These are phyloP conservation scores for Diplodia scrobiculata DNA, from an alignment of 2,329 filamentous ascomycete genomes.

Conservation along the genomic window DNA sequence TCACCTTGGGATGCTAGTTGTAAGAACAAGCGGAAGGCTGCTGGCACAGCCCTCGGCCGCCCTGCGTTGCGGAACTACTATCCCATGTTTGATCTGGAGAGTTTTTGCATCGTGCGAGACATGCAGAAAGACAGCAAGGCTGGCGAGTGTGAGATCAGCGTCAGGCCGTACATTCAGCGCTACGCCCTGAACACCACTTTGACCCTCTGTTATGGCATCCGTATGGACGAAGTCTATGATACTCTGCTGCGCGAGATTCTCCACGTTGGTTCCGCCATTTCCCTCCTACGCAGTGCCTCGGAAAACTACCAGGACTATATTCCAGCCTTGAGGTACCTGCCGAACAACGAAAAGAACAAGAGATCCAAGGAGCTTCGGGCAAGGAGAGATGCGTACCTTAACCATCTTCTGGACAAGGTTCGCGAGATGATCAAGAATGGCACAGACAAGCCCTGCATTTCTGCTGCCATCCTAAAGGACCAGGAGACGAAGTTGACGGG, in stretches of 20 bases:
- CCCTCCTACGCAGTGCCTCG: slow-evolving; percentile 53
- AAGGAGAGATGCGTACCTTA: slow-evolving; percentile 54
- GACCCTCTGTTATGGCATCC: slow-evolving; percentile 58
- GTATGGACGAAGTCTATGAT: slow-evolving; percentile 59
- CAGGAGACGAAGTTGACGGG: slow-evolving; percentile 56
- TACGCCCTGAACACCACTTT: slow-evolving; percentile 59
- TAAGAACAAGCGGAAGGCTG: slow-evolving; percentile 57
- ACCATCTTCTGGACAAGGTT: slow-evolving; percentile 55
- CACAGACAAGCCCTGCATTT: slow-evolving; percentile 58
- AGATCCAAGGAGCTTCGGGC: slow-evolving; percentile 52
- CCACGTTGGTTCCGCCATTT: slow-evolving; percentile 57
- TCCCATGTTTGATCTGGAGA: slow-evolving; percentile 59
- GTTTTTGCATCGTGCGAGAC: slow-evolving; percentile 55
- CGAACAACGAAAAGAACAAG: slow-evolving; percentile 56
- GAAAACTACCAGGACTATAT: slow-evolving; percentile 60
- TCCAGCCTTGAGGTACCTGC: slow-evolving; percentile 54
- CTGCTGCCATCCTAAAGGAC: slow-evolving; percentile 58
- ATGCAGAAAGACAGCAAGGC: slow-evolving; percentile 49
- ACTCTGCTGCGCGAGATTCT: slow-evolving; percentile 56
- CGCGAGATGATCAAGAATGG: slow-evolving; percentile 55
- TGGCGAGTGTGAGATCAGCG: slow-evolving; percentile 49
- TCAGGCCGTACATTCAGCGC: slow-evolving; percentile 57
- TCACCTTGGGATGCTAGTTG: slow-evolving; percentile 58
- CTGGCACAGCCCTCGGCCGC: slow-evolving; percentile 52
- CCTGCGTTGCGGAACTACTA: slow-evolving; percentile 53